Conservation (phyloP, 306 rosid species). For the Quercus gilva region DNA sequence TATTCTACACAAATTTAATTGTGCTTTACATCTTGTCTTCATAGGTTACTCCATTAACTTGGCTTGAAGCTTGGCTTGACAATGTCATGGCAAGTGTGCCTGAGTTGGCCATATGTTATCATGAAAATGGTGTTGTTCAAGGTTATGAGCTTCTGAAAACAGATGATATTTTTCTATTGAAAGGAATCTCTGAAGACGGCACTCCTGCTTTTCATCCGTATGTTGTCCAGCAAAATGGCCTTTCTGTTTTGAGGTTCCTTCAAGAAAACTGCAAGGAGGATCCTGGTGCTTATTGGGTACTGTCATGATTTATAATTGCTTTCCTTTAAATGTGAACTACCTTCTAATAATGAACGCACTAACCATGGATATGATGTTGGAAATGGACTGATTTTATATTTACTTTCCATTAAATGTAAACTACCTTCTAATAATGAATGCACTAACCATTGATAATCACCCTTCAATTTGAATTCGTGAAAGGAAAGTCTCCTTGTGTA, state of each 20-base stretch:
- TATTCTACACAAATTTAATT: slow-evolving; percentile 19
- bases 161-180: slow-evolving; percentile 80
- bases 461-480: not conserved
- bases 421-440: not conserved
- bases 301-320: slow-evolving; percentile 16
- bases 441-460: not conserved
- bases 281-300: slow-evolving; percentile 98
- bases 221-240: slow-evolving; percentile 94
- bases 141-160: slow-evolving; percentile 93
- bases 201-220: slow-evolving; percentile 91
- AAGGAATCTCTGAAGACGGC: slow-evolving; percentile 96
- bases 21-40: slow-evolving; percentile 13
- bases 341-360: not conserved
- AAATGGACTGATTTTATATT: not conserved
- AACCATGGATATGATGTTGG: not conserved
- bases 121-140: slow-evolving; percentile 91
- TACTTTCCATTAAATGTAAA: not conserved
- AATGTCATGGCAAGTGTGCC: slow-evolving; percentile 99
- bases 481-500: not conserved
- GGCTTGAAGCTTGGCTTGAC: slow-evolving; percentile 99
- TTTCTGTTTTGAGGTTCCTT: slow-evolving; percentile 93
- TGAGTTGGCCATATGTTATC: slow-evolving; percentile 95
- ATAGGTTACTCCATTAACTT: slow-evolving; percentile 84
- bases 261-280: slow-evolving; percentile 97
- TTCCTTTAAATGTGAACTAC: not conserved